phyloP scores from a whole-genome alignment of 805 yeast species.

The Cephaloascus albidus region DNA sequence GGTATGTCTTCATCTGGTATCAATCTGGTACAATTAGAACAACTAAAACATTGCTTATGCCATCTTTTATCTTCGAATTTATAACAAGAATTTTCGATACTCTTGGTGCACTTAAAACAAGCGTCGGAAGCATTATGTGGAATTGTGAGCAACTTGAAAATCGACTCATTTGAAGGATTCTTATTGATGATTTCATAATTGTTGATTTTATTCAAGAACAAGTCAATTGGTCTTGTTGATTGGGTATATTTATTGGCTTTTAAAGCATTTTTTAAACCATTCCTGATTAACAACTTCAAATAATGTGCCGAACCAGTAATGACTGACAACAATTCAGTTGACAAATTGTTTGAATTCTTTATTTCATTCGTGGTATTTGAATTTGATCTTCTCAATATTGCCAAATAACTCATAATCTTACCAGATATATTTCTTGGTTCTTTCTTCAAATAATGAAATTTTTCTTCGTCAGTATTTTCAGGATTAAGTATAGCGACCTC shows the following conservation, averaged over 20 bases:
- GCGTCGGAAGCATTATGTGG: conserved; percentile 62
- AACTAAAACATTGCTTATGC: conserved; percentile 71
- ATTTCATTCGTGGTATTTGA: conserved; percentile 22
- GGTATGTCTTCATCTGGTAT: conserved; percentile 27
- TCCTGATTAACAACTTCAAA: conserved; percentile 72
- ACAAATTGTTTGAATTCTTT: conserved; percentile 17
- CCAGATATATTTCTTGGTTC: conserved; percentile 87
- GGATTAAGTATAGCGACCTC: background rate
- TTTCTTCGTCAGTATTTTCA: conserved; percentile 2
- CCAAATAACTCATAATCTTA: conserved; percentile 81
- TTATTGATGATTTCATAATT: conserved; percentile 24
- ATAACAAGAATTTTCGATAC: conserved; percentile 80
- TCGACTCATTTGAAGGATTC: conserved; percentile 13
- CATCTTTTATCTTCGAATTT: conserved; percentile 57
- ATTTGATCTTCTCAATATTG: conserved; percentile 60
- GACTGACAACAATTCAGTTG: conserved; percentile 65
- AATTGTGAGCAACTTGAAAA: conserved; percentile 29
- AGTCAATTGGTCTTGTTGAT: conserved; percentile 52
- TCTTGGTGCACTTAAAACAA: conserved; percentile 61
- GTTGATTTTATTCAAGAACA: conserved; percentile 47
- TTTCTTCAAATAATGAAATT: conserved; percentile 29
- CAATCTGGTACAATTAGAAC: conserved; percentile 45
- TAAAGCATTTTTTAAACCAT: conserved; percentile 73
- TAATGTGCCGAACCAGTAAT: conserved; percentile 92
- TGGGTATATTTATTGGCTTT: conserved; percentile 49